Base-by-base conservation (phyloP, 2,329 filamentous ascomycete genomes). In the Furcasterigmium sp. region DNA sequence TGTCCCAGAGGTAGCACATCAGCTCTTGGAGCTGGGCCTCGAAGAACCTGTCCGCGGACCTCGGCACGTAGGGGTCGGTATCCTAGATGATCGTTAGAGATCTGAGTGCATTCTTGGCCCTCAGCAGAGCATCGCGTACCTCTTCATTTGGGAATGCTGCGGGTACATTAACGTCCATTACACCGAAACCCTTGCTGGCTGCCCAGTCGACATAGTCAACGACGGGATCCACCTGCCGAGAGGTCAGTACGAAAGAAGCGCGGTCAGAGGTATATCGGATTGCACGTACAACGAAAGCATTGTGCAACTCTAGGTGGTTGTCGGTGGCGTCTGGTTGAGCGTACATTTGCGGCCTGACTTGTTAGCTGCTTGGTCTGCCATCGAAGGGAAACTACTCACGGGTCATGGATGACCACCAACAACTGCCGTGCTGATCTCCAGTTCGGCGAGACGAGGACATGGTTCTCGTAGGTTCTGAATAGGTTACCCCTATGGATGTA, bases 131-230 rank as follows among this genome's bases (percentile, higher is more conserved):
- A 18, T 17, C 3, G 62, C 51, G 39, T 51, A 83, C 81, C 51
- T 82, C 76, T 32, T 80, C 70, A 17, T 76, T 73, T 2, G 84
- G 83, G 39, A 91, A 72, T 54, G 90, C 80, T 50, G 84, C 84
- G 0, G 91, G 91, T 3, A 98, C 76, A 51, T 97, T 97, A 46
- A 95, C 79, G 60, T 98, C 93, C 54, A 98, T 85, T 18, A 97
- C 80, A 2, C 82, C 88, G 56, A 91, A 95, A 14, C 77, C 80
- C 45, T 88, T 77, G n/a, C 75, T 67, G 17, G 83, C 64, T 0
- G 89, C 89, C 89, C 90, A 95, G 46, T 85, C 82, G 50, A 96
- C 80, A 60, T 95, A 96, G 21, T 82, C 78, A 56, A 82, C 81
- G 37, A 90, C 77, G 39, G 81, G 78, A 72, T 97, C 91, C 67